phyloP scores from a whole-genome alignment of 495 filamentous ascomycete genomes.

The Podospora sp. region DNA sequence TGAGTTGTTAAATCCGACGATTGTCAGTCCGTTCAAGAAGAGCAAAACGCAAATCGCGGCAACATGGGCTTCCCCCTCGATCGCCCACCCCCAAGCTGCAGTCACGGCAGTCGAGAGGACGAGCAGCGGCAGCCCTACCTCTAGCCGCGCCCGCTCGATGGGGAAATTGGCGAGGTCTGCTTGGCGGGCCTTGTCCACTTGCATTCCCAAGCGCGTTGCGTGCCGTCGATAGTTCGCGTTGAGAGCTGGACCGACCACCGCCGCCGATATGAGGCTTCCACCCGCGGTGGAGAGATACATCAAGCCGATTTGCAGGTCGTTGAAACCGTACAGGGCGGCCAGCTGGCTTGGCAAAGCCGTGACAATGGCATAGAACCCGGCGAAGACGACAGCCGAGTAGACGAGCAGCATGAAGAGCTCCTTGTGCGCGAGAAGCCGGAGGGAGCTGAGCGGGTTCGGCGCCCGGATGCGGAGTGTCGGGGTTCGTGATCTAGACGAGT shows the following conservation, averaged over 20 bases:
- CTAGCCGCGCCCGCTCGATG: slow-evolving; percentile 65
- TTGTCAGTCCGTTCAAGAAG: slow-evolving; percentile 54
- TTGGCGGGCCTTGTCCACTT: slow-evolving; percentile 47
- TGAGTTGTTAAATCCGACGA: slow-evolving; percentile 54
- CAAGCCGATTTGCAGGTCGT: slow-evolving; percentile 61
- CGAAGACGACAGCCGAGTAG: slow-evolving; percentile 59
- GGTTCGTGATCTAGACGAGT: neutral
- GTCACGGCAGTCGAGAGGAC: slow-evolving; percentile 41
- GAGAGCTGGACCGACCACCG: slow-evolving; percentile 51
- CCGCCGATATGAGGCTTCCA: slow-evolving; percentile 62
- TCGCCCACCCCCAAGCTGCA: slow-evolving; percentile 61
- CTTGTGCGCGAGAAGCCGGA: slow-evolving; percentile 62
- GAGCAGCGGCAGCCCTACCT: slow-evolving; percentile 56
- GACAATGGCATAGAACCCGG: slow-evolving; percentile 63
- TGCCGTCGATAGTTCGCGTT: slow-evolving; percentile 57
- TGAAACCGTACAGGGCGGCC: slow-evolving; percentile 55
- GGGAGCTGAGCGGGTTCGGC: slow-evolving; percentile 63
- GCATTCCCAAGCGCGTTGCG: slow-evolving; percentile 45
- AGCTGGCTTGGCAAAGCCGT: slow-evolving; percentile 55
- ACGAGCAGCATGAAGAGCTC: slow-evolving; percentile 61
- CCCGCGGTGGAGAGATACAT: slow-evolving; percentile 60
- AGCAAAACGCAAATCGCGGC: slow-evolving; percentile 56
- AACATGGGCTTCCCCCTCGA: slow-evolving; percentile 40
- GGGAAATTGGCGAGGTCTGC: slow-evolving; percentile 60
- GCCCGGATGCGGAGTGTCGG: slow-evolving; percentile 11